phyloP scores from a whole-genome alignment of 345 rosid genomes.

The Citrus cavaleriei region DNA sequence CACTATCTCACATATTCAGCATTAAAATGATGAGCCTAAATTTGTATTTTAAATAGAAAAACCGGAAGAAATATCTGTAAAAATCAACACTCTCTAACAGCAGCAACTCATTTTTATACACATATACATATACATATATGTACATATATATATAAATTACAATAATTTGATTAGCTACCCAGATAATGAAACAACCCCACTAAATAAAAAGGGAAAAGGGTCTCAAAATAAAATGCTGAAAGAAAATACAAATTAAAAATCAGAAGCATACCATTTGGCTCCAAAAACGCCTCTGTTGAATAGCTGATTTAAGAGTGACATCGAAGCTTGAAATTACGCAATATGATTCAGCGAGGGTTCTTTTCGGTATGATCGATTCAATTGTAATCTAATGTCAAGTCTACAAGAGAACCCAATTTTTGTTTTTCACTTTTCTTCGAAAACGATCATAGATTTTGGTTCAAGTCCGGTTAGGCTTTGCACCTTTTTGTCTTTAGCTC shows the following conservation, averaged over 20 bases:
- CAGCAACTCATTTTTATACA: not conserved
- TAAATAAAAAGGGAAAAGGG: not conserved
- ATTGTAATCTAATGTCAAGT: not conserved
- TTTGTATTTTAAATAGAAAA: not conserved
- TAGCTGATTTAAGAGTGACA: constrained; percentile 91
- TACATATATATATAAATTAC: not conserved
- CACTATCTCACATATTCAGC: not conserved
- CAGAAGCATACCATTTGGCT: constrained; percentile 55
- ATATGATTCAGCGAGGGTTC: not conserved
- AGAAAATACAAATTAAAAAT: constrained; percentile 1
- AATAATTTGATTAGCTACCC: not conserved
- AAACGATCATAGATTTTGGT: not conserved
- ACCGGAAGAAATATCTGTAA: not conserved
- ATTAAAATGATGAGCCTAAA: not conserved
- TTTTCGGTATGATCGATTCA: not conserved
- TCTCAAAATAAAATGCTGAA: not conserved
- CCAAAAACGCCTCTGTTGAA: constrained; percentile 91
- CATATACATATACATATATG: too few species aligned
- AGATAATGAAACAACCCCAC: not conserved
- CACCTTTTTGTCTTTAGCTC: not conserved
- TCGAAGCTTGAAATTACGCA: constrained; percentile 10
- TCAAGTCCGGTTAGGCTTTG: not conserved
- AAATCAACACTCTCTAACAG: not conserved
- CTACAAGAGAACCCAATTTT: not conserved
- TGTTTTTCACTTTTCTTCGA: not conserved